These are phyloP conservation scores for Allium sativum DNA, from an alignment of 106 monocot genomes.

Conservation along the genomic window DNA sequence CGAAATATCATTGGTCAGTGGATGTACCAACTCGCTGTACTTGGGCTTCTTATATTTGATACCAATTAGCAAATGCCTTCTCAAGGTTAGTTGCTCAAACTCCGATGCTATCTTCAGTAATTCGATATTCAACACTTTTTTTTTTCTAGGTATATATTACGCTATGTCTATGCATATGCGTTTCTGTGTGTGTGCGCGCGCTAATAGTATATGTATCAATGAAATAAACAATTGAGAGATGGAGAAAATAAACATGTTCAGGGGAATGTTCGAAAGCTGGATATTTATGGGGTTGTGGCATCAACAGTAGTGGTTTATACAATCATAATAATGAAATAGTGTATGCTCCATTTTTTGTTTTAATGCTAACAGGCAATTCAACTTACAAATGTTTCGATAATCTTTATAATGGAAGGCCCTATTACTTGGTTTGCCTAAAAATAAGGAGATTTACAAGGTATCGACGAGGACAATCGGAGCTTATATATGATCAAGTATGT, in stretches of 20 bases:
- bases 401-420: too few relatives aligned
- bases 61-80: conserved; percentile 53
- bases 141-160: conserved; percentile 60
- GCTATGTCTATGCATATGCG: background rate
- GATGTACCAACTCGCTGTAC: conserved; percentile 73
- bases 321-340: too few relatives aligned
- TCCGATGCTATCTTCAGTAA: conserved; percentile 48
- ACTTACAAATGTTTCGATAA: too few relatives aligned
- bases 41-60: conserved; percentile 61
- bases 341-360: too few relatives aligned
- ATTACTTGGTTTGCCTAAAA: too few relatives aligned
- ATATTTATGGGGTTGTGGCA: conserved; percentile 42
- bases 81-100: conserved; percentile 43
- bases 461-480: too few relatives aligned
- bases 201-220: too few relatives aligned
- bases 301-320: conserved; percentile 57
- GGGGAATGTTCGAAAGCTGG: conserved; percentile 66
- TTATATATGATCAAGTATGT: too few relatives aligned
- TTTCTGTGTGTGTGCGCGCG: too few relatives aligned
- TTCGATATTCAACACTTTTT: conserved; percentile 93
- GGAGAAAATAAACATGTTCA: conserved; percentile 72
- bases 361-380: too few relatives aligned
- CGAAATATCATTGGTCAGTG: conserved; percentile 58
- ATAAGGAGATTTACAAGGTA: too few relatives aligned
- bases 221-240: conserved; percentile 61